phyloP scores from a whole-genome alignment of 768 basidiomycete genomes.

The Pisolithus sp. region DNA sequence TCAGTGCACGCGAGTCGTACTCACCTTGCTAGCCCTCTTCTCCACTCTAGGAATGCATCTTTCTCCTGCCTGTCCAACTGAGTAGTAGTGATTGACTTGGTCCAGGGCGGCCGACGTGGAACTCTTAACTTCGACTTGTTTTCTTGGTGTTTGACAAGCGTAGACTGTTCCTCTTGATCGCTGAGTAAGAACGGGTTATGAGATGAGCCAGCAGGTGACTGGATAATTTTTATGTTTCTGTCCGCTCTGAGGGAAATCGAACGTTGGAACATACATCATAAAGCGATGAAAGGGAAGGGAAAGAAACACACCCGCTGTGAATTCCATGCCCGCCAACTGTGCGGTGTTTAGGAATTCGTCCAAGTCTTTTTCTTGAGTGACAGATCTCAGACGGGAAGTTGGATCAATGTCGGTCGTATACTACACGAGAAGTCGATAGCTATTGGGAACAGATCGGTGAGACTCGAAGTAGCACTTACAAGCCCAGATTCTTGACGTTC shows the following conservation, averaged over 20 bases:
- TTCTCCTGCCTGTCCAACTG: slow-evolving; percentile 88
- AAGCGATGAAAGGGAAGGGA: background rate
- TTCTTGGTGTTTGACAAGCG: slow-evolving; percentile 66
- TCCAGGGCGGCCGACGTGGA: slow-evolving; percentile 89
- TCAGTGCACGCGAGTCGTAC: slow-evolving; percentile 26
- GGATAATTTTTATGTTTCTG: slow-evolving; percentile 77
- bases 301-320: slow-evolving; percentile 73
- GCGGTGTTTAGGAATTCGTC: slow-evolving; percentile 96
- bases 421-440: slow-evolving; percentile 30
- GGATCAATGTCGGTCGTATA: slow-evolving; percentile 72
- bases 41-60: slow-evolving; percentile 88
- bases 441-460: background rate
- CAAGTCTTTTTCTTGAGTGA: slow-evolving; percentile 93
- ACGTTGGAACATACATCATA: background rate
- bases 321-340: slow-evolving; percentile 90
- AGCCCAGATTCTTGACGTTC: slow-evolving; percentile 45
- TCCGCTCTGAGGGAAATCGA: slow-evolving; percentile 45
- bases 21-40: slow-evolving; percentile 85
- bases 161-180: slow-evolving; percentile 72
- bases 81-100: slow-evolving; percentile 62
- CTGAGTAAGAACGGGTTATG: slow-evolving; percentile 86
- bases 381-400: slow-evolving; percentile 70
- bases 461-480: slow-evolving; percentile 35
- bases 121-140: slow-evolving; percentile 75
- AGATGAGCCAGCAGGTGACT: slow-evolving; percentile 39